Base-by-base conservation (phyloP, 106 monocot species). In the Dendrobium nobile region DNA sequence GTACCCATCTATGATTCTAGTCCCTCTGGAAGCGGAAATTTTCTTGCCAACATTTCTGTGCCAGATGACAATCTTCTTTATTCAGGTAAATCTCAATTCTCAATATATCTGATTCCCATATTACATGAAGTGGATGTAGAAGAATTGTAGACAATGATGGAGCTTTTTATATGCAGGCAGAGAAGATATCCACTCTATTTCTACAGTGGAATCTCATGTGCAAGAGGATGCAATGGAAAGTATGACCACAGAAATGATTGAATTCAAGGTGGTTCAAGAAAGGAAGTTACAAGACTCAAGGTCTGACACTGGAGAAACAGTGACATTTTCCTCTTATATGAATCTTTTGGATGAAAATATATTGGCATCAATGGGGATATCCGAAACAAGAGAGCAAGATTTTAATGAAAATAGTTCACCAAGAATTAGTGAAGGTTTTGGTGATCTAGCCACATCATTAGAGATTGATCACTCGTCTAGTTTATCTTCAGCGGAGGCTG, bases 1-100 rank as follows among this genome's bases (percentile, higher is more conserved):
- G 81, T 75, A 41, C 84, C 84, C 15, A 28, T 86, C 73, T 91
- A 82, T 72, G 86, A 91, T 80, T 82, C 67, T 41, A 82, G 81
- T 73, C 84, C 90, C 45, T 86, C 85, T 26, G 85, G 80, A 77
- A 78, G 79, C 20, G 79, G 79, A 40, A 85, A 79, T 55, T 77
- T 84, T 33, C 54, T 75, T 19, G 86, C 80, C 26, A 54, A 58
- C 45, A 58, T 72, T 40, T 73, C 72, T 75, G 40, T 78, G 11
- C 24, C 84, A 70, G 75, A 77, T 51, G 75, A 79, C 16, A 59
- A 44, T 18, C 68, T 87, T 22, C 48, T 80, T 80, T 79, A 31
- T 75, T 41, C 22, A 64, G 82, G 76, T 78, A 78, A 73, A 26
- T 24, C 5, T 75, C 9, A 18, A 10, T 70, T 24, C 11, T 79